Evolutionary conservation across 225 moss, liverwort and hornwort genomes (phyloP), one percentile per base, ranked within the genome.

Genomic region (Sphagnum contortum): DNA sequence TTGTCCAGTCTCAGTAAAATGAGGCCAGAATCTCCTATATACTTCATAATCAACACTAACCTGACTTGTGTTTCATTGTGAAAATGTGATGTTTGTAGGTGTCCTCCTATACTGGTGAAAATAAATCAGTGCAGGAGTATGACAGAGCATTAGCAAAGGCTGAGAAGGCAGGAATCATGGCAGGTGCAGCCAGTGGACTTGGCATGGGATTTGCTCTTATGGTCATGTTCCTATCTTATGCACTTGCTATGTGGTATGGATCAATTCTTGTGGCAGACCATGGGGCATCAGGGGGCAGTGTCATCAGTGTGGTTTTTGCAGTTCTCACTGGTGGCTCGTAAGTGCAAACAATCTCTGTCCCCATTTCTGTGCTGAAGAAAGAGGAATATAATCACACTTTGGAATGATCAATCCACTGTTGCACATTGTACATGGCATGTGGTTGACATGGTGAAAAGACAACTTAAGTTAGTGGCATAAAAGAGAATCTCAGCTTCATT

Each of bases 171-270:
- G 92, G 90, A 60, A 85, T 90, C 6, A 75, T 69, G 47, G 77
- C 87, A 45, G 84, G 78, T 66, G 49, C 63, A 2, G 78, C 71
- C 62, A 45, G 64, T 49, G 92, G 92, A 64, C 47, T 74, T n/a
- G 87, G 90, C 52, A 70, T 92, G 4, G 90, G 90, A 5, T 72
- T 71, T 62, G 72, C 87, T 47, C 47, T 98, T 47, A 79, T 86
- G 48, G 0, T 60, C 10, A 73, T 90, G 78, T 92, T 88, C 69
- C 2, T 73, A 48, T 70, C 81, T 52, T 96, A 90, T 66, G 61
- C 69, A 12, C 62, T 96, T 53, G 86, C 92, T 56, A 75, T 90
- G 73, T 96, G 96, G 96, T 92, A 96, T 53, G 96, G 92, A 59
- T 78, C 86, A 61, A 61, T 67, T 52, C 88, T 96, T 59, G 87